Percentiles rank a stretch among this genome's conserved stretches.
Conservation (phyloP, 208 protist genomes). For the Crithidia expoeki region DNA sequence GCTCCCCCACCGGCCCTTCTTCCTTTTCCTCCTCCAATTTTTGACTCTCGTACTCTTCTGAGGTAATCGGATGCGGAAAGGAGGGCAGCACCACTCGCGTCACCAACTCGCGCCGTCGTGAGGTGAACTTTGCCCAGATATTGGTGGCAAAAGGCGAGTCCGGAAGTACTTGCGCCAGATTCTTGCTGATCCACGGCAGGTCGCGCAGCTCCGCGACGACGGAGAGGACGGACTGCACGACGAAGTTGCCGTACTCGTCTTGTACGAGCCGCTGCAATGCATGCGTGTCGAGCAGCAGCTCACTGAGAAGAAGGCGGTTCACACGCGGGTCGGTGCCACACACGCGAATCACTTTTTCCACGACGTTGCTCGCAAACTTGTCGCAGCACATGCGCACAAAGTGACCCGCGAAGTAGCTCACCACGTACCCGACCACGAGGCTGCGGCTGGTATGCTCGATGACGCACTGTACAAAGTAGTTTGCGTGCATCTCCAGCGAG, state of each 20-base stretch:
- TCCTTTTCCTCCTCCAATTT: too few species aligned
- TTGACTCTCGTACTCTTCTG: too few species aligned
- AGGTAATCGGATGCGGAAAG: too few species aligned
- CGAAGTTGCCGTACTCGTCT: constrained; percentile 88
- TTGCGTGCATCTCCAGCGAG: constrained; percentile 78
- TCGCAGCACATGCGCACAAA: constrained; percentile 77
- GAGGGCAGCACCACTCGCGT: neutral
- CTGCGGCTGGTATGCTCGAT: constrained; percentile 70
- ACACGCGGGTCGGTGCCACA: constrained; percentile 69
- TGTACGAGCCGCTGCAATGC: constrained; percentile 69
- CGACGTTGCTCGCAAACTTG: constrained; percentile 87
- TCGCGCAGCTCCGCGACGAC: neutral
- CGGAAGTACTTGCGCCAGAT: neutral
- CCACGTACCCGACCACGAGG: constrained; percentile 59
- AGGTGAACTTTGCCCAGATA: constrained; percentile 52
- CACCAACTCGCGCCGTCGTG: constrained; percentile 9
- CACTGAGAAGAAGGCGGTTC: constrained; percentile 66
- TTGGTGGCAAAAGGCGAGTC: constrained; percentile 22
- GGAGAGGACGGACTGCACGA: constrained; percentile 73
- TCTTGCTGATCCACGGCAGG: neutral
- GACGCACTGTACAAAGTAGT: constrained; percentile 90
- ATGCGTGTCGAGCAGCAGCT: constrained; percentile 77
- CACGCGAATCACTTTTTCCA: constrained; percentile 76
- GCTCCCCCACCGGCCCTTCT: too few species aligned
- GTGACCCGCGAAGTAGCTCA: constrained; percentile 55